Conservation (phyloP, 2,329 filamentous ascomycete species). For the Exophiala lecanii-corni region DNA sequence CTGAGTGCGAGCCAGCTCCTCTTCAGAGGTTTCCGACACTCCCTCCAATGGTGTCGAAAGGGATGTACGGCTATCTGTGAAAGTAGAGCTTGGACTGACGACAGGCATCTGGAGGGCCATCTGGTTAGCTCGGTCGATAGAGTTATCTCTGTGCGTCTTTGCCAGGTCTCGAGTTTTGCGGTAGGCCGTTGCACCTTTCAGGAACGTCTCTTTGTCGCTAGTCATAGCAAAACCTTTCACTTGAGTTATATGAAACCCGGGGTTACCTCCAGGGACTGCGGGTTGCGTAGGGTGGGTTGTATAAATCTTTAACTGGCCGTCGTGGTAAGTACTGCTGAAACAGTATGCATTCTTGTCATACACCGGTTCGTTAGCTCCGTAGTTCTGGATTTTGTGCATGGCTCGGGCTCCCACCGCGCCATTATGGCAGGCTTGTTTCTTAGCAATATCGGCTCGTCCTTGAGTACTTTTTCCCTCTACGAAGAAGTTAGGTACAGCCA, state of each 20-base stretch:
- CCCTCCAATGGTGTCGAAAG: constrained; percentile 3
- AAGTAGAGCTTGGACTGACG: constrained; percentile 6
- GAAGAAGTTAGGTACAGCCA: constrained; percentile 21
- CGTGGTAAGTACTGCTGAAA: constrained; percentile 37
- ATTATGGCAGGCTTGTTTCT: constrained; percentile 12
- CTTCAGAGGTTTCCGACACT: constrained; percentile 2
- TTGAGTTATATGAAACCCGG: constrained; percentile 40
- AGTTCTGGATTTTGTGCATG: constrained; percentile 22
- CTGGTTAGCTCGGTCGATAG: constrained; percentile 33
- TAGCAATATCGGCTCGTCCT: constrained; percentile 13
- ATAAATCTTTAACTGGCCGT: constrained; percentile 24
- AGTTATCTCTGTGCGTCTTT: constrained; percentile 34
- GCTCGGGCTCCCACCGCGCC: constrained; percentile 22
- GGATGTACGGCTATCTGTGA: constrained; percentile 11
- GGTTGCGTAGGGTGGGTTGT: constrained; percentile 10
- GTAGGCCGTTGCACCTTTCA: constrained; percentile 35
- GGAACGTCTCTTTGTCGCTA: constrained; percentile 29
- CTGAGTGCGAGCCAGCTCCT: constrained; percentile 5
- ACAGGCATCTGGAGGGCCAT: constrained; percentile 10
- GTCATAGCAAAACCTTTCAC: constrained; percentile 31
- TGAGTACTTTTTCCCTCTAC: constrained; percentile 14
- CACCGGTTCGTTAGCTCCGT: constrained; percentile 31
- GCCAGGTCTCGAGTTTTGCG: constrained; percentile 41
- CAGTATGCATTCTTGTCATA: constrained; percentile 41
- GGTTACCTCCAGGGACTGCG: constrained; percentile 23